These are phyloP conservation scores for Globisporangium yorkense DNA, from an alignment of 352 stramenopile species.

Conservation along the genomic window DNA sequence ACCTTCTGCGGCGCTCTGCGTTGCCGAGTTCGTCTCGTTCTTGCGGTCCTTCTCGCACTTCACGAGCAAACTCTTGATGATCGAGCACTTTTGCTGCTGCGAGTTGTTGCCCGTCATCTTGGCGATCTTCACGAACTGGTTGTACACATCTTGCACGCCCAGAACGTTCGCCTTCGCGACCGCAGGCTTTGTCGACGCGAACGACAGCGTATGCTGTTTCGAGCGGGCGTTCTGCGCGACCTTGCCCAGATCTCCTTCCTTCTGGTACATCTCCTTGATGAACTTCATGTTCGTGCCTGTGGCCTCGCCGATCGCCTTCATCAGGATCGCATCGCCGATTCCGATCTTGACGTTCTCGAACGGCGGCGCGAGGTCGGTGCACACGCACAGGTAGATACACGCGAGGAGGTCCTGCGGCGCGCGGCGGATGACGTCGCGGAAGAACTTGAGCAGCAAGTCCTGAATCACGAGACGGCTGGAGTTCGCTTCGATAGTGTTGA, in stretches of 20 bases:
- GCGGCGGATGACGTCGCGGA: conserved; percentile 66
- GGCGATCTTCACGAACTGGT: conserved; percentile 91
- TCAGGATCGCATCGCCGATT: conserved; percentile 97
- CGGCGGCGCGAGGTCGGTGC: conserved; percentile 90
- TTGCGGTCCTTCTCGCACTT: conserved; percentile 85
- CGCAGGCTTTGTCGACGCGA: conserved; percentile 23
- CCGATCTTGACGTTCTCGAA: conserved; percentile 98
- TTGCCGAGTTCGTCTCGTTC: conserved; percentile 26
- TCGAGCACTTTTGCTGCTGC: conserved; percentile 95
- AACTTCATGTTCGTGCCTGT: conserved; percentile 88
- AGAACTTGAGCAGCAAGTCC: conserved; percentile 82
- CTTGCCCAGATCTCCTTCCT: conserved; percentile 95
- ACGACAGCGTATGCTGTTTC: conserved; percentile 92
- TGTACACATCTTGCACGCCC: conserved; percentile 83
- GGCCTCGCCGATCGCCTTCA: conserved; percentile 95
- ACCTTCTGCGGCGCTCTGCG: conserved; percentile 59
- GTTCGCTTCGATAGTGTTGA: conserved; percentile 71
- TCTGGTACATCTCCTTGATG: conserved; percentile 96
- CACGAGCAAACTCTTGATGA: conserved; percentile 97
- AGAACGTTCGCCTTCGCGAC: conserved; percentile 86
- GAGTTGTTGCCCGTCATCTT: conserved; percentile 94
- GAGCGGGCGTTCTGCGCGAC: conserved; percentile 92
- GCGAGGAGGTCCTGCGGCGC: conserved; percentile 82
- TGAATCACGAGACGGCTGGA: conserved; percentile 79
- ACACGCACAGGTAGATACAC: conserved; percentile 90